Conservation (phyloP, 2,329 filamentous ascomycete species). For the Teratosphaeria destructans region DNA sequence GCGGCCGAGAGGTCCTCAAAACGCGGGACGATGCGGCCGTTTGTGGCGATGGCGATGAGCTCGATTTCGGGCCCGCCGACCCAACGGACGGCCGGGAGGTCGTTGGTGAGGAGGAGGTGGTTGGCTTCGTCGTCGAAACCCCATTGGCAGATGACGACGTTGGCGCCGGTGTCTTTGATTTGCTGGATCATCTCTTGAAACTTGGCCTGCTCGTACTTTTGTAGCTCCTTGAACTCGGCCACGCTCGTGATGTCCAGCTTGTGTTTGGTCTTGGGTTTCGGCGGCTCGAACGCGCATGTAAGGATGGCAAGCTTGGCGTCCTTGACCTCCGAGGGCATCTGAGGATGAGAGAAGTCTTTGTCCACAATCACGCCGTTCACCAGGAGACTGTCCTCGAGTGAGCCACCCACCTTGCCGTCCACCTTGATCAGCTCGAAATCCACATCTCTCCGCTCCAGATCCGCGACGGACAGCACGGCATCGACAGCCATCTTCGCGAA, state of each 20-base stretch:
- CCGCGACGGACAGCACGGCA: constrained; percentile 89
- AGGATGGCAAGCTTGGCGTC: constrained; percentile 97
- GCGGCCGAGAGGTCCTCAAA: constrained; percentile 88
- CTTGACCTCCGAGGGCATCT: constrained; percentile 92
- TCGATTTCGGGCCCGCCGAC: constrained; percentile 97
- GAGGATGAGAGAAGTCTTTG: constrained; percentile 98
- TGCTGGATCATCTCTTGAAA: constrained; percentile 98
- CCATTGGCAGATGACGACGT: constrained; percentile 98
- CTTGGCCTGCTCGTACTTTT: constrained; percentile 90
- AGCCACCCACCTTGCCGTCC: constrained; percentile 91
- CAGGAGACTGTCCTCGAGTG: constrained; percentile 84
- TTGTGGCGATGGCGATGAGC: constrained; percentile 95
- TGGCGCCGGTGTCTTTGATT: constrained; percentile 94
- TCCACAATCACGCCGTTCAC: constrained; percentile 98
- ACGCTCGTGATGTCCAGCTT: constrained; percentile 95
- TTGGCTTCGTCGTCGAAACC: constrained; percentile 99
- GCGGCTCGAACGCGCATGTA: constrained; percentile 95
- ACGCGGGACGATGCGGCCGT: constrained; percentile 90
- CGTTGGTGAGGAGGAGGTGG: constrained; percentile 90
- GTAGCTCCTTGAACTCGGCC: constrained; percentile 96
- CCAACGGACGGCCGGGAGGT: constrained; percentile 92
- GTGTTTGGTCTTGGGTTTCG: constrained; percentile 99
- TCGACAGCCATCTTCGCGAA: constrained; percentile 97
- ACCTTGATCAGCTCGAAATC: constrained; percentile 99
- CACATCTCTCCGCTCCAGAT: constrained; percentile 91